Evolutionary conservation across 1,139 yeast species (phyloP), one percentile per base, ranked within the genome.

Genomic region (Diutina sp.): DNA sequence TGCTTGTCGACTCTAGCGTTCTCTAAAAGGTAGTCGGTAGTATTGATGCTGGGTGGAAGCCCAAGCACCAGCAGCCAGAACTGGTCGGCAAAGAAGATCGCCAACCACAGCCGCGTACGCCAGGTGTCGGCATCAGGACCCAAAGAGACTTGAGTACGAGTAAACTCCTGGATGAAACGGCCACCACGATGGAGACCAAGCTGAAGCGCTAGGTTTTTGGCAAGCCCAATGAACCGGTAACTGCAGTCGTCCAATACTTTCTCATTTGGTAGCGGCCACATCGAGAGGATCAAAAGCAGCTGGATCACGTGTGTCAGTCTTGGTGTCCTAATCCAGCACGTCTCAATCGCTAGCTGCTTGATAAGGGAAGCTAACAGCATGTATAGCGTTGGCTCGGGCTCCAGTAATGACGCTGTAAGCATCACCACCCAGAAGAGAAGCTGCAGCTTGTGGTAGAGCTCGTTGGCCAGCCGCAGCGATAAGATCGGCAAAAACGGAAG

Each of bases 261-360:
- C 67, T 88, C 95, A 65, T 90, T 90, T 0, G 98, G 97, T 54
- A 91, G 71, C 0, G 97, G 97, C 98, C 98, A 91, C 44, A 84
- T 83, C 21, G 95, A 84, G 48, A 91, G 74, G 46, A 91, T 85
- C 35, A 90, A 72, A 53, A 91, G 73, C 0, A 97, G 96, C 67
- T 91, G 97, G 11, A 91, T 90, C 45, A 90, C 91, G 66, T 90
- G 97, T 0, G 97, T 89, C 4, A 96, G 88, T 65, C 98, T 76
- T 2, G 98, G 97, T 0, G 98, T 90, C 60, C 91, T 76, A 57
- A 90, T 84, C 96, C 97, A 90, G 69, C 97, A 90, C 0, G 96
- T 89, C 65, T 89, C 96, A 59, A 90, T 89, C 0, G 96, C 96
- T 61, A 90, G 72, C 66, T 89, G 95, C 65, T 89, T 89, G 62